These are phyloP conservation scores for Russula foetens DNA, from an alignment of 768 basidiomycete genomes.

Conservation along the genomic window DNA sequence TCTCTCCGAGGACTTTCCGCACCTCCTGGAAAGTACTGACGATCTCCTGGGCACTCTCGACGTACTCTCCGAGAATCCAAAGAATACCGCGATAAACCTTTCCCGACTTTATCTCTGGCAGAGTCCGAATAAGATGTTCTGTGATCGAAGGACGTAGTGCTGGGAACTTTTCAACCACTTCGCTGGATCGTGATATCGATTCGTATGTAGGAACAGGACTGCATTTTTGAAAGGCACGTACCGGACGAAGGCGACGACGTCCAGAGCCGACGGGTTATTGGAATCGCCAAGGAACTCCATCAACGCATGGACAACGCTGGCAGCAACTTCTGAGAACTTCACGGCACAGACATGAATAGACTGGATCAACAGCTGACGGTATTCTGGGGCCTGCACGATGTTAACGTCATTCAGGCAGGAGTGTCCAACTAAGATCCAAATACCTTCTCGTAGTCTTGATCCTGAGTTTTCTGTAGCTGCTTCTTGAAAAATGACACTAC, in stretches of 20 bases:
- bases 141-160: constrained; percentile 72
- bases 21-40: constrained; percentile 67
- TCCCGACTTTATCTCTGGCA: constrained; percentile 86
- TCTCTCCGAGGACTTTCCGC: constrained; percentile 83
- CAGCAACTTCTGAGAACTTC: constrained; percentile 94
- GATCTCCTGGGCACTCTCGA: constrained; percentile 59
- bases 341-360: constrained; percentile 95
- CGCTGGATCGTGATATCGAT: constrained; percentile 34
- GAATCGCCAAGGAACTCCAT: constrained; percentile 95
- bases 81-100: constrained; percentile 95
- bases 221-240: constrained; percentile 21
- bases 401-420: background rate
- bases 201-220: background rate
- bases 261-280: constrained; percentile 90
- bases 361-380: constrained; percentile 93
- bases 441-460: constrained; percentile 89
- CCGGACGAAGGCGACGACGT: constrained; percentile 84
- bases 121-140: constrained; percentile 73
- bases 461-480: constrained; percentile 89
- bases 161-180: constrained; percentile 98
- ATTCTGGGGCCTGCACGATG: constrained; percentile 69
- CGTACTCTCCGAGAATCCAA: constrained; percentile 99
- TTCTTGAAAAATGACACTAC: constrained; percentile 96
- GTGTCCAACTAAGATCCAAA: background rate
- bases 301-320: constrained; percentile 86